Conservation (phyloP, 345 rosid genomes). For the Schrenkiella parvula region DNA sequence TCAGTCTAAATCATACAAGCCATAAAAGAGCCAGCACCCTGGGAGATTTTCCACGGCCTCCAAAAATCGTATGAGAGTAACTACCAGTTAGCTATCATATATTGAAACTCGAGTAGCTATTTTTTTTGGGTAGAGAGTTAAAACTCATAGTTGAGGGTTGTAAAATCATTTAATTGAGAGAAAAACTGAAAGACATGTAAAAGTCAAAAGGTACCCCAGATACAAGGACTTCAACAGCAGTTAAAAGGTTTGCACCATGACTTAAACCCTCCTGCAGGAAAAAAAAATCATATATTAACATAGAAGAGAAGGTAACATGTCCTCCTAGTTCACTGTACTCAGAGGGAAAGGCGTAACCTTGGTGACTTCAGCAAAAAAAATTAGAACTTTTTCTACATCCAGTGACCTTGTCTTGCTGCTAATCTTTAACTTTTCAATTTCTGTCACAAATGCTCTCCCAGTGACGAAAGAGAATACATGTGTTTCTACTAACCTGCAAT, state of each 20-base stretch:
- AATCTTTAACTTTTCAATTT: constrained; percentile 85
- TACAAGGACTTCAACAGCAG: constrained; percentile 79
- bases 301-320: neutral
- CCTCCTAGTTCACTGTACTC: neutral
- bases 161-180: neutral
- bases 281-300: constrained; percentile 16
- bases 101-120: neutral
- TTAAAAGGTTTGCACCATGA: constrained; percentile 86
- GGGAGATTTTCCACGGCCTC: constrained; percentile 1
- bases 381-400: constrained; percentile 57
- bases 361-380: constrained; percentile 62
- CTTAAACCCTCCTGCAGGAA: constrained; percentile 67
- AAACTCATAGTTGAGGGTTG: neutral
- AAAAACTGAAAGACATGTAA: neutral
- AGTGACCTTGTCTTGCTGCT: constrained; percentile 78
- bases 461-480: constrained; percentile 92
- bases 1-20: neutral
- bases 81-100: constrained; percentile 9
- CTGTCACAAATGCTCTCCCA: constrained; percentile 98
- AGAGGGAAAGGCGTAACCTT: constrained; percentile 49
- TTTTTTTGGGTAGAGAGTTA: neutral
- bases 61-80: neutral
- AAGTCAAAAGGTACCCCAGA: constrained; percentile 70
- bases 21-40: constrained; percentile 10
- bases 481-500: constrained; percentile 92